Evolutionary conservation across 148 eudicot species (phyloP).

Genomic region (Gaultheria prostrata): DNA sequence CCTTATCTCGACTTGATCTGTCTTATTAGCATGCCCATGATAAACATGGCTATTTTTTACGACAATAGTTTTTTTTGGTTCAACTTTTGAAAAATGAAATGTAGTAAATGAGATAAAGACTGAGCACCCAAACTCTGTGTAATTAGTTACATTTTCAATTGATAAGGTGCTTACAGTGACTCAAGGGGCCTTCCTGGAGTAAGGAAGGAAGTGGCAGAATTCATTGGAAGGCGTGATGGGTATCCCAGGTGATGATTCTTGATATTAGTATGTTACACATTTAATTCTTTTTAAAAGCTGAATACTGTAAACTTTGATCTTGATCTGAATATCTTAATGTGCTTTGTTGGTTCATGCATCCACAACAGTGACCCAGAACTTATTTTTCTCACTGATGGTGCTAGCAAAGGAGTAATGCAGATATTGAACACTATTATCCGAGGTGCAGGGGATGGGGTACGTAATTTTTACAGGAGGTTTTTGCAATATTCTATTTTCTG

Average conservation of each 20-base stretch:
- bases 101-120: not conserved
- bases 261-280: constrained; percentile 4
- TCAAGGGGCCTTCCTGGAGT: constrained; percentile 94
- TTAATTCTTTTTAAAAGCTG: not conserved
- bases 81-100: not conserved
- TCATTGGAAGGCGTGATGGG: constrained; percentile 91
- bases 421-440: constrained; percentile 71
- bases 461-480: constrained; percentile 13
- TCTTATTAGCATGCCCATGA: not conserved
- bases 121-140: constrained; percentile 2
- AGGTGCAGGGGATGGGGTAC: constrained; percentile 78
- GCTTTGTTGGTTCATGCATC: not conserved
- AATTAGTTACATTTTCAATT: constrained; percentile 11
- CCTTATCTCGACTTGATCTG: not conserved
- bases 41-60: not conserved
- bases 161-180: constrained; percentile 95
- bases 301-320: constrained; percentile 4
- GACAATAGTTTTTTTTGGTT: not conserved
- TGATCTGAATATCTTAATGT: constrained; percentile 12
- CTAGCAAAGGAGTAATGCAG: constrained; percentile 99
- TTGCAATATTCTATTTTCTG: not conserved
- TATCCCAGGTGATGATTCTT: constrained; percentile 76
- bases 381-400: constrained; percentile 96
- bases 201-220: constrained; percentile 89
- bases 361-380: constrained; percentile 87